These are phyloP conservation scores for Juglanconis juglandina DNA, from an alignment of 2,329 filamentous ascomycete genomes.

Conservation along the genomic window DNA sequence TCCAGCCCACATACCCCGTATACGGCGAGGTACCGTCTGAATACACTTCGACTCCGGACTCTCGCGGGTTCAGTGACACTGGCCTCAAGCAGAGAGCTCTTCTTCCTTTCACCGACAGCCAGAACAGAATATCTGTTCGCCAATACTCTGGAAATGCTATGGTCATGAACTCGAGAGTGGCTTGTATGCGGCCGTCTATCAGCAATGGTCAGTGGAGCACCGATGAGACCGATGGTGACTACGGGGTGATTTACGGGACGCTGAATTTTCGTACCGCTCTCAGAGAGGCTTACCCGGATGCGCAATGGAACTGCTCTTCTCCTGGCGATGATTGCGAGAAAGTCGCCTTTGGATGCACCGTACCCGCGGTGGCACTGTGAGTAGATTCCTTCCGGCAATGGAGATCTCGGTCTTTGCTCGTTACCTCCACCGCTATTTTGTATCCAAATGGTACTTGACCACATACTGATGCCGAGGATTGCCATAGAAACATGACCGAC, in stretches of 20 bases:
- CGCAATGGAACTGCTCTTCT: not conserved
- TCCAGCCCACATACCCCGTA: not conserved
- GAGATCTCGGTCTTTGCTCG: too few species aligned
- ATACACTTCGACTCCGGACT: not conserved
- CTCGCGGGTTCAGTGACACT: conserved; percentile 3
- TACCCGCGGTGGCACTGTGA: too few species aligned
- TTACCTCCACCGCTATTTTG: too few species aligned
- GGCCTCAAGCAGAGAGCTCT: conserved; percentile 1
- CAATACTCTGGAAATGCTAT: not conserved
- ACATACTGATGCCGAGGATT: too few species aligned
- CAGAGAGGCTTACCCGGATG: not conserved
- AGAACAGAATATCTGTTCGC: not conserved
- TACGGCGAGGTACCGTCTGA: not conserved
- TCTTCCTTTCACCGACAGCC: not conserved
- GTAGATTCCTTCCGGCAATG: too few species aligned
- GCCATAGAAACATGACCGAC: not conserved
- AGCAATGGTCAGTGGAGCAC: not conserved
- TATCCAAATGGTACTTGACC: too few species aligned
- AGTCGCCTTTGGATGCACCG: too few species aligned
- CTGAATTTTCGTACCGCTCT: not conserved
- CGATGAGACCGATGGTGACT: not conserved
- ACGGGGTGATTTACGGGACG: not conserved
- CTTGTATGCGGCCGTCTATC: conserved; percentile 2
- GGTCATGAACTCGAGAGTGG: not conserved
- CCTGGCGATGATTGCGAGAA: too few species aligned